Conservation (phyloP, 768 basidiomycete genomes). For the Hygrocybe punicea region DNA sequence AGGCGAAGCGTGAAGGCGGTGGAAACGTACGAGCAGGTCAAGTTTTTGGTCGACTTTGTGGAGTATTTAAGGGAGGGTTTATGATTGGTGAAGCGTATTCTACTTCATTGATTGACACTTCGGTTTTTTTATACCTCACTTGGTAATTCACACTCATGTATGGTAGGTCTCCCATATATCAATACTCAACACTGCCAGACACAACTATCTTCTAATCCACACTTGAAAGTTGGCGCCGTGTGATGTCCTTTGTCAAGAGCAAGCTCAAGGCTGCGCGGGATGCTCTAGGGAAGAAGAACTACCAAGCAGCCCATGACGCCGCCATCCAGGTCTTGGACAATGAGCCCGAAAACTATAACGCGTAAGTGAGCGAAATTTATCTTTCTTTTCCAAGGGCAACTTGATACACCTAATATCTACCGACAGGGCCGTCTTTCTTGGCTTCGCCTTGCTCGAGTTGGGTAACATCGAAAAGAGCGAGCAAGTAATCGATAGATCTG, state of each 20-base stretch:
- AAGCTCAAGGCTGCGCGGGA: constrained; percentile 82
- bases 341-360: constrained; percentile 83
- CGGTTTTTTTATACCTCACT: not conserved
- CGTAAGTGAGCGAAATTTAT: constrained; percentile 48
- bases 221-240: not conserved
- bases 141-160: not conserved
- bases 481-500: constrained; percentile 55
- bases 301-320: constrained; percentile 60
- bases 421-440: constrained; percentile 79
- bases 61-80: constrained; percentile 45
- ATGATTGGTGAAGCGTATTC: not conserved
- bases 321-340: constrained; percentile 63
- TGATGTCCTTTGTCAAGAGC: constrained; percentile 44
- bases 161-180: not conserved
- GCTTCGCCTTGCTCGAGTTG: constrained; percentile 73
- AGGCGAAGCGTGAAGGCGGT: constrained; percentile 86
- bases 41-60: constrained; percentile 75
- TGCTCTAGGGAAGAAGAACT: constrained; percentile 72
- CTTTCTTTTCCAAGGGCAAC: not conserved
- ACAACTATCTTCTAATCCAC: too few species aligned
- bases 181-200: too few species aligned
- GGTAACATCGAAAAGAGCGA: constrained; percentile 72
- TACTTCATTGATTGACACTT: not conserved
- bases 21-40: constrained; percentile 91
- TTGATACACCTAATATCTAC: not conserved